These are phyloP conservation scores for Tuber borchii DNA, from an alignment of 495 filamentous ascomycete species.

Conservation along the genomic window DNA sequence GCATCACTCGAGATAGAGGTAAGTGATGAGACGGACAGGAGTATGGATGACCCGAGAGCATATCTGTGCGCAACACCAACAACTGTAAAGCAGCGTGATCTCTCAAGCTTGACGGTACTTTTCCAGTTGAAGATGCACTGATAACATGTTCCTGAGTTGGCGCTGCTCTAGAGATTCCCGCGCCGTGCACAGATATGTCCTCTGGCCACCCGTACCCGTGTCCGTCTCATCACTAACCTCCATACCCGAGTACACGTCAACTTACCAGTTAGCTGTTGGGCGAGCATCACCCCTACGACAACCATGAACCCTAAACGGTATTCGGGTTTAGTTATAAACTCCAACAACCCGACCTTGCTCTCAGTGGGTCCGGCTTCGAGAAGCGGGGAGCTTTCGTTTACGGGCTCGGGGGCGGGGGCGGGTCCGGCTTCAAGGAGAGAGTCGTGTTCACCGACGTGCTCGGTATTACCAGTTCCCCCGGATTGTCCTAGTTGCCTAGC, in stretches of 20 bases:
- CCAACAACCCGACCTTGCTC: slow-evolving; percentile 15
- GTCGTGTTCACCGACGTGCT: neutral
- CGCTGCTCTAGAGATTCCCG: too few species aligned
- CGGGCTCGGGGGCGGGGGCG: neutral
- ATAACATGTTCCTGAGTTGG: too few species aligned
- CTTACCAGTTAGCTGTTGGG: slow-evolving; percentile 71
- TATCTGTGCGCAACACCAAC: too few species aligned
- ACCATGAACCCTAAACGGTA: slow-evolving; percentile 74
- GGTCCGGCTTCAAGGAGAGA: slow-evolving; percentile 41
- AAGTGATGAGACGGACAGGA: too few species aligned
- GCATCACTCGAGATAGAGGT: neutral
- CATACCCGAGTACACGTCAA: neutral
- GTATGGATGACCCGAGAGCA: too few species aligned
- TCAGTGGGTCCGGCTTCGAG: slow-evolving; percentile 33
- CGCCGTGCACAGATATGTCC: too few species aligned
- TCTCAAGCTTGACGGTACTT: too few species aligned
- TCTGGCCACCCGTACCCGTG: too few species aligned
- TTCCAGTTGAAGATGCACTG: too few species aligned
- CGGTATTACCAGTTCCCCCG: neutral
- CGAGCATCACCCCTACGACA: slow-evolving; percentile 83
- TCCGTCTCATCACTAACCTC: too few species aligned
- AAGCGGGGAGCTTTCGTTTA: slow-evolving; percentile 48
- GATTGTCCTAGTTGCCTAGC: neutral
- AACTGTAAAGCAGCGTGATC: too few species aligned
- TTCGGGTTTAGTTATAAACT: slow-evolving; percentile 41